Evolutionary conservation across 163 green algal genomes (phyloP), one percentile per base, ranked within the genome.

Genomic region (Botryococcus braunii): DNA sequence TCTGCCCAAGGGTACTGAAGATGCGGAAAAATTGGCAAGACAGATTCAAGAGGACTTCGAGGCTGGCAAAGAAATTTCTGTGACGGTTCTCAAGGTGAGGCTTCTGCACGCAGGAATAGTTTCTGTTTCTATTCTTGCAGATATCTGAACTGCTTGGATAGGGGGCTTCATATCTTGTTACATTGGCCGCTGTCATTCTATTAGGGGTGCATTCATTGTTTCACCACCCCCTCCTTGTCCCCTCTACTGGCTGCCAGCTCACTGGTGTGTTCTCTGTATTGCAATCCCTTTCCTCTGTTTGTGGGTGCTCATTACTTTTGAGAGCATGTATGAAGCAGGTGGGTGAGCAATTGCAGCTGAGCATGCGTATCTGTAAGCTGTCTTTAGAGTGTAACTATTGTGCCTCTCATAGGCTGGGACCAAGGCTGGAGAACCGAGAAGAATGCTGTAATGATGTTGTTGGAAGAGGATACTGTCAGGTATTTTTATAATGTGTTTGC

Each of bases 11-110:
- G 90, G 90, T 71, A 97, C 91, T 40, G 89, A 95, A 34, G 89
- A 96, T 61, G 71, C 76, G 23, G 84, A 94, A 2, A 95, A 95
- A 81, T 82, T 97, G 72, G 90, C 89, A 29, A 72, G 85, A 46
- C 74, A 92, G 70, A 88, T 99, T 56, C 83, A 93, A 82, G 71
- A 79, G 3, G 78, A 91, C 59, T 96, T 96, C 76, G 81, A 80
- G 3, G 86, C 83, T 5, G 90, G 91, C 71, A 95, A 95, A 80
- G 95, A 99, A 78, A 78, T 99, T 29, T 56, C 89, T n/a, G 84
- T 99, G 21, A 92, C 88, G n/a, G 92, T 99, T 38, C 81, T 97
- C 65, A 92, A 91, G 80, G 89, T 91, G 17, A 35, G 9, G 50
- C 7, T 29, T 32, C 65, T 50, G n/a, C n/a, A n/a, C n/a, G n/a